Base-by-base conservation (phyloP, 2,329 filamentous ascomycete genomes). In the Diaporthe humulicola region DNA sequence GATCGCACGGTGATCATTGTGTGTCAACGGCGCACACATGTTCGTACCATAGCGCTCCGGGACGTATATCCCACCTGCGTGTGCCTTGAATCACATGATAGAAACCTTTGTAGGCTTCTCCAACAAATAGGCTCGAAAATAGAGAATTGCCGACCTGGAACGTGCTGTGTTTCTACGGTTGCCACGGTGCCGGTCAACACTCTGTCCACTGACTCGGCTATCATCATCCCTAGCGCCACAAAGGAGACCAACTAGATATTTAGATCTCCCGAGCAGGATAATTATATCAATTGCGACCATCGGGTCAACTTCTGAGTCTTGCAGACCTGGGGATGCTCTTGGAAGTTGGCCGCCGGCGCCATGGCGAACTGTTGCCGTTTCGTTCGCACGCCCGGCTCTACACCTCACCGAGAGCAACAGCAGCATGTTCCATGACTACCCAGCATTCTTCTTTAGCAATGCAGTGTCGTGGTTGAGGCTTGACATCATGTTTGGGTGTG, bases 141-240 rank as follows among this genome's bases (percentile, higher is more conserved):
- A 67, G 30, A 14, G 45, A 25, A 54, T 40, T 28, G 33, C n/a
- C n/a, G 42, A 17, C 48, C n/a, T 54, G 45, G 64, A 69, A 69
- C 64, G 17, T 40, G n/a, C 33, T 28, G 33, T 69, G 64, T 69
- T 69, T 69, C 64, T 69, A 69, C 22, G 33, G 14, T 28, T 40
- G 48, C 48, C 45, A 22, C 28, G 64, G 15, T 40, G 33, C 30
- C 45, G 15, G 45, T 25, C 33, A 69, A 12, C 4, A 4, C 22
- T 40, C 33, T 22, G 17, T 15, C 64, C 64, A 25, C 48, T 54
- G 48, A 54, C 64, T 69, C 64, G 15, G 45, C 28, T 10, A 14
- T 40, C 15, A 3, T 38, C 15, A 22, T 19, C 33, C 19, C 6
- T 14, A 22, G 64, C n/a, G n/a, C 45, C 30, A 40, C 45, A 38